Percentiles rank a stretch among this genome's conserved stretches.
Evolutionary conservation across 179 eudicot genomes (phyloP).

Genomic region (Actinidia chinensis): DNA sequence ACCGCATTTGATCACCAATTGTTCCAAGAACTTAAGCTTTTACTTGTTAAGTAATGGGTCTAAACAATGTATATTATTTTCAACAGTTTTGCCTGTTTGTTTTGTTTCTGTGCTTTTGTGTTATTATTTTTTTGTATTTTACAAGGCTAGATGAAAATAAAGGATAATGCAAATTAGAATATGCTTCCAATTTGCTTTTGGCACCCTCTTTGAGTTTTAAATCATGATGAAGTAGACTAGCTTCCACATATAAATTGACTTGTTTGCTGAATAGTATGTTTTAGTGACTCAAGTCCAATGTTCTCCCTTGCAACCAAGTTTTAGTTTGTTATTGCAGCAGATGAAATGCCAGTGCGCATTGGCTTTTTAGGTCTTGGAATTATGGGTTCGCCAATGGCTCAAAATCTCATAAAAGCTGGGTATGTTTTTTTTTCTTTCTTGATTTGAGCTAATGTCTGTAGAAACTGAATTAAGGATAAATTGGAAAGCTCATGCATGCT

Average conservation of each 20-base stretch:
- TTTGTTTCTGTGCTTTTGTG: not conserved
- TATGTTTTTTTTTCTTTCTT: constrained; percentile 31
- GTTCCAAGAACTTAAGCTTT: no score
- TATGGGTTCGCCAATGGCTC: constrained; percentile 97
- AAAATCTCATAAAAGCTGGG: constrained; percentile 91
- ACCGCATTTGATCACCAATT: no score
- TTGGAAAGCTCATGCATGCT: not conserved
- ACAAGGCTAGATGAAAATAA: not conserved
- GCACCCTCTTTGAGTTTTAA: not conserved
- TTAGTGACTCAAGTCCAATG: not conserved
- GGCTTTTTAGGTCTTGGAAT: constrained; percentile 97
- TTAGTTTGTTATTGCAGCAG: constrained; percentile 38
- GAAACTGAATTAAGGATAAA: not conserved
- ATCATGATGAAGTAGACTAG: not conserved
- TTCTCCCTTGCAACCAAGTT: constrained; percentile 13
- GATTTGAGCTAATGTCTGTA: not conserved
- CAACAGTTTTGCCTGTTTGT: no score
- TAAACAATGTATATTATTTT: no score
- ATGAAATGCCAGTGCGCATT: constrained; percentile 55
- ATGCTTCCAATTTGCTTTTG: not conserved
- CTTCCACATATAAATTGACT: not conserved
- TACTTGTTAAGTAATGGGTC: no score
- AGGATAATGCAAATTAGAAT: not conserved
- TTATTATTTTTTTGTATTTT: not conserved
- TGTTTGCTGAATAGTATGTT: not conserved